A percentile compares a stretch with the other conserved stretches of the same genome.
Conservation (phyloP, 768 basidiomycete species). For the Mycena pura region DNA sequence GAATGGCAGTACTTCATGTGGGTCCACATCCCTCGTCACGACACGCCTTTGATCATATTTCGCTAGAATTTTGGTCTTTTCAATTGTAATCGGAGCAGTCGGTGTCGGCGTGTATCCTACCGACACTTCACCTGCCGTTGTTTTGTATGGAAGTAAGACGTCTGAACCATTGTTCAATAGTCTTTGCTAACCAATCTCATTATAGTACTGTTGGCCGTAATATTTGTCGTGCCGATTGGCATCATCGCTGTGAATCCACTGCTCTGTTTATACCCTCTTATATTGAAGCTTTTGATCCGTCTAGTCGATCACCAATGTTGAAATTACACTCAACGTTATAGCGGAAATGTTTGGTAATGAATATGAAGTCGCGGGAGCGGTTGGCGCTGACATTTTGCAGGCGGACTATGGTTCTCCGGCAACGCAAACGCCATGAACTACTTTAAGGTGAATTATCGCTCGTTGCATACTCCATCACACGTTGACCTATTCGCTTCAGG, state of each 20-base stretch:
- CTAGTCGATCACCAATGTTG: constrained; percentile 42
- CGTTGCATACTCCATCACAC: too few species aligned
- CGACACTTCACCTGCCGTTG: constrained; percentile 37
- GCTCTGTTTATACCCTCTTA: background rate
- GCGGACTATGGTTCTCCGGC: constrained; percentile 35
- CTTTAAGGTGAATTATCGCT: constrained; percentile 29
- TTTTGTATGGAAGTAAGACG: constrained; percentile 30
- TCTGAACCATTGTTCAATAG: background rate
- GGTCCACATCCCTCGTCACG: too few species aligned
- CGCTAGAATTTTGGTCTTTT: constrained; percentile 31
- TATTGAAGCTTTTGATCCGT: background rate
- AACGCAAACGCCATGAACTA: constrained; percentile 41
- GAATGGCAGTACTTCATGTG: constrained; percentile 49
- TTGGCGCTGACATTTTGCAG: background rate
- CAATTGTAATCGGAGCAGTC: constrained; percentile 37
- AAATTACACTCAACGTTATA: constrained; percentile 42
- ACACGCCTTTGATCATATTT: too few species aligned
- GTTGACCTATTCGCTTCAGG: constrained; percentile 14
- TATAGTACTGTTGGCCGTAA: constrained; percentile 17
- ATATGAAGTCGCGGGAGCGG: background rate
- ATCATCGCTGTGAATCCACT: constrained; percentile 30
- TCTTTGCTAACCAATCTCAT: background rate
- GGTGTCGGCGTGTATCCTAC: constrained; percentile 41
- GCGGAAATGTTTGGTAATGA: constrained; percentile 41
- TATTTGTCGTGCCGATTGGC: constrained; percentile 36